Percentiles rank a stretch among this genome's conserved stretches.
These are phyloP conservation scores for Macrophomina pseudophaseolina DNA, from an alignment of 2,329 filamentous ascomycete genomes.

Conservation along the genomic window DNA sequence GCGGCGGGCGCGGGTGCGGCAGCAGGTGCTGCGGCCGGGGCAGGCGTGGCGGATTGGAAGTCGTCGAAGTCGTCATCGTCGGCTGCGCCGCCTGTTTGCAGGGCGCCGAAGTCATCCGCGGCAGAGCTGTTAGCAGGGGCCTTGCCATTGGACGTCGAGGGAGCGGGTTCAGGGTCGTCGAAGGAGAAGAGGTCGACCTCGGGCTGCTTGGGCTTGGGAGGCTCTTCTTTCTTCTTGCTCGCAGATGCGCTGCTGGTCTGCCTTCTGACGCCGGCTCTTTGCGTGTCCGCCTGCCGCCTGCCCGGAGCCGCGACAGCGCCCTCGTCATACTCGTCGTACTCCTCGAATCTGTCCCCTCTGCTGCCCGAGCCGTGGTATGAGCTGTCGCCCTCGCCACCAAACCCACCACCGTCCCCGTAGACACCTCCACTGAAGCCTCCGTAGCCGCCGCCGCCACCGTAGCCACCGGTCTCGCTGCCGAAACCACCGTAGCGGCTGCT, in stretches of 20 bases:
- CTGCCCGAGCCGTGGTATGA: slow-evolving; percentile 66
- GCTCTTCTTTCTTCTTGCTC: slow-evolving; percentile 66
- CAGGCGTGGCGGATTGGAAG: slow-evolving; percentile 84
- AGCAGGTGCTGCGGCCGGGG: slow-evolving; percentile 50
- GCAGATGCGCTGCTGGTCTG: slow-evolving; percentile 37
- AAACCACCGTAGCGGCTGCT: slow-evolving; percentile 83
- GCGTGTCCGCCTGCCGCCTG: slow-evolving; percentile 55
- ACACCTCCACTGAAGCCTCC: slow-evolving; percentile 75
- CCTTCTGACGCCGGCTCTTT: slow-evolving; percentile 42
- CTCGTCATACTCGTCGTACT: slow-evolving; percentile 96
- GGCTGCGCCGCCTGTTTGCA: slow-evolving; percentile 57
- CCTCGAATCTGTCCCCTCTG: slow-evolving; percentile 81
- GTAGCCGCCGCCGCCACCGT: slow-evolving; percentile 54
- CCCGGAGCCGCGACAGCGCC: slow-evolving; percentile 61
- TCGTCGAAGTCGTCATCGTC: slow-evolving; percentile 97
- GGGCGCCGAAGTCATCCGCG: slow-evolving; percentile 50
- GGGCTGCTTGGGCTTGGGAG: slow-evolving; percentile 82
- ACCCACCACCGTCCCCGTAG: slow-evolving; percentile 95
- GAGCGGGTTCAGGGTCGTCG: slow-evolving; percentile 65
- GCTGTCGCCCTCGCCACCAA: slow-evolving; percentile 71
- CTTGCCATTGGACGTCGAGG: slow-evolving; percentile 51
- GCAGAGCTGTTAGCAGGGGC: slow-evolving; percentile 48
- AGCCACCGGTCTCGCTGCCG: slow-evolving; percentile 68
- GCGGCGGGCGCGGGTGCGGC: slow-evolving; percentile 36
- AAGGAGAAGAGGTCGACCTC: slow-evolving; percentile 93